phyloP scores from a whole-genome alignment of 2,329 filamentous ascomycete genomes.

The Alternaria alternata region DNA sequence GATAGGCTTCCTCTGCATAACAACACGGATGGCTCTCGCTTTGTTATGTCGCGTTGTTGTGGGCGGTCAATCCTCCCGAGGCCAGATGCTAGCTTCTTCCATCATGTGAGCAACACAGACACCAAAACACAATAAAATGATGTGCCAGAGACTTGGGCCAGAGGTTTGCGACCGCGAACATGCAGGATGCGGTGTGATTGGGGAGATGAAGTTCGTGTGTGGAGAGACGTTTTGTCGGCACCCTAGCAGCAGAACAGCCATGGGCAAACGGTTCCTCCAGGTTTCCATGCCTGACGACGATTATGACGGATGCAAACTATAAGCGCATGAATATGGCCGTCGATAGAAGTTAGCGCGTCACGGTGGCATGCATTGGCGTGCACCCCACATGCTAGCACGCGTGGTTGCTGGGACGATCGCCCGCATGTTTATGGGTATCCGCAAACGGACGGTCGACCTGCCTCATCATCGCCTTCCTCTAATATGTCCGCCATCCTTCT shows the following conservation, averaged over 20 bases:
- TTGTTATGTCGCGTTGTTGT: neutral
- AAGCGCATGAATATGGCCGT: constrained; percentile 13
- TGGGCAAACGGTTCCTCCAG: neutral
- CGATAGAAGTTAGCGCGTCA: constrained; percentile 9
- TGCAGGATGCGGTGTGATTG: neutral
- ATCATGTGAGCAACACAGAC: neutral
- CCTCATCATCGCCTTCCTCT: constrained; percentile 26
- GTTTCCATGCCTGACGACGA: neutral
- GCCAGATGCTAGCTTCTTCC: neutral
- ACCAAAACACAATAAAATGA: neutral
- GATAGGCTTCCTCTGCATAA: neutral
- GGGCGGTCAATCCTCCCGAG: neutral
- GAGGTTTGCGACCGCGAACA: neutral
- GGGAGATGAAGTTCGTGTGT: neutral
- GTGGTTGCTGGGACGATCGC: constrained; percentile 27
- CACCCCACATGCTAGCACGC: constrained; percentile 19
- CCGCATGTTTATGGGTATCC: constrained; percentile 26
- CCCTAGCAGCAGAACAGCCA: neutral
- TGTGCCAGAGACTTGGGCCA: neutral
- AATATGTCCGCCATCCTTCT: constrained; percentile 32
- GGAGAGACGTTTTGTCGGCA: neutral
- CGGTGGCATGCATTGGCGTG: constrained; percentile 18
- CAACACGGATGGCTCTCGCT: neutral
- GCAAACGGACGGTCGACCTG: constrained; percentile 16
- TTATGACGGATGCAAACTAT: neutral